These are phyloP conservation scores for Fusarium nelsonii DNA, from an alignment of 2,329 filamentous ascomycete species.

Conservation along the genomic window DNA sequence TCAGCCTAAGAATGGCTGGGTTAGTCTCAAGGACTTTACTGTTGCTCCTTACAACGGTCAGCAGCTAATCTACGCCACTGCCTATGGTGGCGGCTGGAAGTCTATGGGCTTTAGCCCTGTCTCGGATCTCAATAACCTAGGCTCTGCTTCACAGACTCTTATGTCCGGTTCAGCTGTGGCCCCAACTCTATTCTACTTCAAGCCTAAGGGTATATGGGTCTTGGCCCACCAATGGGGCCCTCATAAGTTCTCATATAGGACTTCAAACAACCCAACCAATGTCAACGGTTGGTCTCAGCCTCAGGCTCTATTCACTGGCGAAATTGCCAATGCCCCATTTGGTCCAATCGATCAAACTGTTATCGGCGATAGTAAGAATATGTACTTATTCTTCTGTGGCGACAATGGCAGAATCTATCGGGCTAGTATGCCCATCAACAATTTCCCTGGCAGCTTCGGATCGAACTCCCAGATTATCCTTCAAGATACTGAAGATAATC, in stretches of 20 bases:
- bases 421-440: constrained; percentile 69
- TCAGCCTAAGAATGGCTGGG: constrained; percentile 16
- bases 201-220: constrained; percentile 71
- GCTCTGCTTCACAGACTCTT: constrained; percentile 62
- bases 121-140: constrained; percentile 65
- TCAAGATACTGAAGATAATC: constrained; percentile 66
- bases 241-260: constrained; percentile 70
- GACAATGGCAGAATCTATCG: constrained; percentile 77
- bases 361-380: constrained; percentile 70
- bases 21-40: constrained; percentile 71
- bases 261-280: constrained; percentile 68
- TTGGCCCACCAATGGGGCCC: constrained; percentile 73
- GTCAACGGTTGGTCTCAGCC: constrained; percentile 67
- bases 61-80: constrained; percentile 71
- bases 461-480: constrained; percentile 62
- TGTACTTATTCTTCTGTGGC: constrained; percentile 76
- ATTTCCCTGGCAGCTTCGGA: constrained; percentile 73
- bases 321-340: constrained; percentile 63
- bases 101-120: constrained; percentile 71
- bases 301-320: constrained; percentile 68
- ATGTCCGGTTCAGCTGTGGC: constrained; percentile 67
- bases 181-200: constrained; percentile 72
- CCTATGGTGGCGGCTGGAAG: constrained; percentile 60
- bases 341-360: constrained; percentile 73
- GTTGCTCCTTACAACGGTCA: constrained; percentile 65